Conservation (phyloP, 2,329 filamentous ascomycete genomes). For the Epichloe coenophiala region DNA sequence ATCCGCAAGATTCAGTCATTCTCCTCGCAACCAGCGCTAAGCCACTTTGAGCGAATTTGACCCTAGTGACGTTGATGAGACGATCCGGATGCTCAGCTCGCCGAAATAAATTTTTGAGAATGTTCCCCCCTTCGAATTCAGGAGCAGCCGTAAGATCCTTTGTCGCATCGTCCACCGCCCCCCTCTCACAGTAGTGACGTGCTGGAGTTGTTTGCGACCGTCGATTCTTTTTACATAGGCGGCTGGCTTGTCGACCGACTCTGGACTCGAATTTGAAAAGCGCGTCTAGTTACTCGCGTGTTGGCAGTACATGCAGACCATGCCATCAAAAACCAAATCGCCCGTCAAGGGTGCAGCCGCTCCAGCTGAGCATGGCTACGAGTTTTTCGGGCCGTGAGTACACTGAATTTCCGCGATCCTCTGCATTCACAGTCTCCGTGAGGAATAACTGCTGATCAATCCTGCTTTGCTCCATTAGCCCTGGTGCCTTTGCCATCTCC, state of each 20-base stretch:
- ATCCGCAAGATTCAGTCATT: constrained; percentile 3
- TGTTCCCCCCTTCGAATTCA: background rate
- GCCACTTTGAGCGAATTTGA: background rate
- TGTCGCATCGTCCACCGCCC: background rate
- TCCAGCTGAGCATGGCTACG: constrained; percentile 29
- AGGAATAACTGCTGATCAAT: background rate
- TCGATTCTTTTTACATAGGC: background rate
- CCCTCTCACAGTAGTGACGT: background rate
- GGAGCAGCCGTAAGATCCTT: background rate
- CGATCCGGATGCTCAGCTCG: constrained; percentile 13
- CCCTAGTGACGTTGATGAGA: constrained; percentile 10
- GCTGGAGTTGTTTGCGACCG: background rate
- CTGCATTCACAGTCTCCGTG: background rate
- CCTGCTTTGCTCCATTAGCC: constrained; percentile 29
- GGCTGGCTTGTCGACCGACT: background rate
- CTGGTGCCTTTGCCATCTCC: constrained; percentile 64
- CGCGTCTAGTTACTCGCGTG: background rate
- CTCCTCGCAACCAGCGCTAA: background rate
- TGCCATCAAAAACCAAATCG: constrained; percentile 20
- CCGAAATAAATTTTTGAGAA: constrained; percentile 6
- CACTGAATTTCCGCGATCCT: background rate
- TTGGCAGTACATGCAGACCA: constrained; percentile 9
- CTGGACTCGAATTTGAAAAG: background rate
- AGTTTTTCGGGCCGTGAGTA: constrained; percentile 39
- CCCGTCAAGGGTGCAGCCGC: constrained; percentile 8